A percentile compares a stretch with the other conserved stretches of the same genome.
Conservation (phyloP, 2,329 filamentous ascomycete species). For the Teratosphaeria zuluensis region DNA sequence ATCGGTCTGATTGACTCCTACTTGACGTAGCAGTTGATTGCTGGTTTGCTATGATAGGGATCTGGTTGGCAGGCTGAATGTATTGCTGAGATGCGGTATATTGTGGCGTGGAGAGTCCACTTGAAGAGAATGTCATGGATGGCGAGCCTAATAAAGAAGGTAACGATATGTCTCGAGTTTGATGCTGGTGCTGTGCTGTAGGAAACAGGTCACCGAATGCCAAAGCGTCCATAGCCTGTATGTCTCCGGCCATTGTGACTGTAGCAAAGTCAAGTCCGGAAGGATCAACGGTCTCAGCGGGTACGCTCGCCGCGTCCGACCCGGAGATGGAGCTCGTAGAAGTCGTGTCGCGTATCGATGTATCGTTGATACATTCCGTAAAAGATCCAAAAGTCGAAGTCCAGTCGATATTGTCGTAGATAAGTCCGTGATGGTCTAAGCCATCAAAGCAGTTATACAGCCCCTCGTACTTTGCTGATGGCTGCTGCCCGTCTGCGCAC, state of each 20-base stretch:
- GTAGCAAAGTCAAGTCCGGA: background rate
- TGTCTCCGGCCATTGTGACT: background rate
- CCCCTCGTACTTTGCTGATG: background rate
- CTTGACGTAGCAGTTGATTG: background rate
- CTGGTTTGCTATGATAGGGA: background rate
- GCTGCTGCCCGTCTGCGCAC: background rate
- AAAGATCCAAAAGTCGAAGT: background rate
- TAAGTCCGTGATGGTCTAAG: background rate
- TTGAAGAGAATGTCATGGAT: background rate
- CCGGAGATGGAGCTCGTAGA: background rate
- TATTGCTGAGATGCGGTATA: background rate
- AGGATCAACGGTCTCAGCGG: background rate
- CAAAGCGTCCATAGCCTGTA: background rate
- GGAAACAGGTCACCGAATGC: background rate
- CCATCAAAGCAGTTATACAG: background rate
- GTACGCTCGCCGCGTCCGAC: background rate
- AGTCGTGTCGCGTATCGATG: background rate
- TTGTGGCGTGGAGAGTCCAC: background rate
- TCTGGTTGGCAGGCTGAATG: background rate
- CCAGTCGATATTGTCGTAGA: background rate
- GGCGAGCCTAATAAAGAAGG: background rate
- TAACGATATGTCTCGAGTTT: background rate
- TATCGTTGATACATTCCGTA: background rate
- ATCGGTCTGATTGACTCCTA: background rate
- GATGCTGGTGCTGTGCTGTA: background rate